phyloP scores from a whole-genome alignment of 108 stramenopile species.

The Mediolabrus comicus region DNA sequence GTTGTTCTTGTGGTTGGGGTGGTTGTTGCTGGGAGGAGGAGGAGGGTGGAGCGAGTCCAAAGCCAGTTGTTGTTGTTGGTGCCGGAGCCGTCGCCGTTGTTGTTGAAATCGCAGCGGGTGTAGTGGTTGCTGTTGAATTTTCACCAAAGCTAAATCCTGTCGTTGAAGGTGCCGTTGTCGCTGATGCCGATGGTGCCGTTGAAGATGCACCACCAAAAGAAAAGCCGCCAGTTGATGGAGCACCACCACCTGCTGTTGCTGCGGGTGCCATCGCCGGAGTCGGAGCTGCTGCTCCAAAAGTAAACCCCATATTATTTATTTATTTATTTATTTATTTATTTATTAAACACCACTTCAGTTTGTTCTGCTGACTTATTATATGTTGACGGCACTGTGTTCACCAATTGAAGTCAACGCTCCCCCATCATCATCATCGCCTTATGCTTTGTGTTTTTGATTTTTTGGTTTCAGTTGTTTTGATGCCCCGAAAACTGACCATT shows the following conservation, averaged over 20 bases:
- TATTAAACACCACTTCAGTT: neutral
- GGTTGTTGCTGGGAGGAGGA: slow-evolving; percentile 8
- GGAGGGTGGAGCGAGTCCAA: slow-evolving; percentile 2
- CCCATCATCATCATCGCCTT: no score
- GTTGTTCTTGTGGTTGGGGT: neutral
- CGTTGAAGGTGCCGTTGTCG: slow-evolving; percentile 8
- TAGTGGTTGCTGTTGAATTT: neutral
- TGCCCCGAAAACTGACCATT: no score
- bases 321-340: neutral
- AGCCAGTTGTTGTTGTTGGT: slow-evolving; percentile 20
- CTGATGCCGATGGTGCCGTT: neutral
- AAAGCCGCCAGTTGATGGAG: slow-evolving; percentile 19
- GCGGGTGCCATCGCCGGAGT: slow-evolving; percentile 8
- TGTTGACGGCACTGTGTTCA: no score
- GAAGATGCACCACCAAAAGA: slow-evolving; percentile 22
- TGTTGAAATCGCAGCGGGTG: neutral
- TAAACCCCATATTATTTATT: neutral
- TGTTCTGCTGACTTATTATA: no score
- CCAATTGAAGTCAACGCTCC: no score
- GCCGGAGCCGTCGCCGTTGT: slow-evolving; percentile 10
- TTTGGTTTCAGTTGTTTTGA: no score
- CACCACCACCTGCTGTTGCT: neutral
- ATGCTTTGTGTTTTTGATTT: no score
- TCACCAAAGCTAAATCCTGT: slow-evolving; percentile 12
- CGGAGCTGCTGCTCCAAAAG: slow-evolving; percentile 6